These are phyloP conservation scores for Jacaranda copaia DNA, from an alignment of 257 asterid species.

Conservation along the genomic window DNA sequence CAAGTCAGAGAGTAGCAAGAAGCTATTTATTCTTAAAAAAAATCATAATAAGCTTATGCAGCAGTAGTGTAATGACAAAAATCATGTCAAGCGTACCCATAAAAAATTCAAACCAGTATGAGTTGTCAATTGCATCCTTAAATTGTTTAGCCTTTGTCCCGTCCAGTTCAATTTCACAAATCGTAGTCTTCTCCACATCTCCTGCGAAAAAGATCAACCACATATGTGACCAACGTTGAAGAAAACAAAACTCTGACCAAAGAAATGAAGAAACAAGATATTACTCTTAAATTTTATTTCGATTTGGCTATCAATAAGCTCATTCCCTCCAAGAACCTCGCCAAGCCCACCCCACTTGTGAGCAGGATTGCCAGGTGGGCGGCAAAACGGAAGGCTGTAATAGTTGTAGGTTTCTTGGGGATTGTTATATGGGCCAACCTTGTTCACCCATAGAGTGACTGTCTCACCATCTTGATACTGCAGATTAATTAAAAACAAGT, in stretches of 20 bases:
- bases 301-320: constrained; percentile 91
- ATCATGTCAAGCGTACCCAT: constrained; percentile 52
- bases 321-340: constrained; percentile 98
- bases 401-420: constrained; percentile 99
- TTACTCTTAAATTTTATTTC: constrained; percentile 84
- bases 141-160: constrained; percentile 64
- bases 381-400: constrained; percentile 94
- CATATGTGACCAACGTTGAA: not conserved
- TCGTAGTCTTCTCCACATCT: constrained; percentile 55
- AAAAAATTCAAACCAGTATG: constrained; percentile 77
- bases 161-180: constrained; percentile 71
- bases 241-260: not conserved
- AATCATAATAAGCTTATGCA: constrained; percentile 4
- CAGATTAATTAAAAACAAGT: constrained; percentile 41
- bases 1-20: constrained; percentile 39
- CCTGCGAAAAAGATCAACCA: constrained; percentile 50
- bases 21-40: not conserved
- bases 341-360: constrained; percentile 99
- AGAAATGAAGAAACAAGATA: constrained; percentile 20
- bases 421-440: constrained; percentile 96
- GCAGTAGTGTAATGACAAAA: not conserved
- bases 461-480: constrained; percentile 82
- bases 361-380: constrained; percentile 64
- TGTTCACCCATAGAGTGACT: constrained; percentile 92
- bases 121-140: constrained; percentile 72